Conservation (phyloP, 2,329 filamentous ascomycete species). For the Aspergillus uvarum region DNA sequence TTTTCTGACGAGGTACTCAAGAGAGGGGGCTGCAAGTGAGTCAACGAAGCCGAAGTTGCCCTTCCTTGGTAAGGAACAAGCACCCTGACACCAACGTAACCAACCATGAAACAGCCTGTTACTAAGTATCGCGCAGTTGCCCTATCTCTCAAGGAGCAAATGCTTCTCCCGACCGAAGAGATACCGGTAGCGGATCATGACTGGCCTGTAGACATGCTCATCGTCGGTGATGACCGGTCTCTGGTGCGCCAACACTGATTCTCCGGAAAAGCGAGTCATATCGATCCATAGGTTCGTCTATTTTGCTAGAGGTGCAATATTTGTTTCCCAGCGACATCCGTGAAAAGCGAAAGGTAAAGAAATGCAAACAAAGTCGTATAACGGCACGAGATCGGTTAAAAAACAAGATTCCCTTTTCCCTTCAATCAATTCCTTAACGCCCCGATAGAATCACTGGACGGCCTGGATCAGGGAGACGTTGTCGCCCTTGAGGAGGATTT, state of each 20-base stretch:
- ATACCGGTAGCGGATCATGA: conserved; percentile 77
- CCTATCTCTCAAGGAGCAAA: conserved; percentile 81
- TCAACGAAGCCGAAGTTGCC: conserved; percentile 48
- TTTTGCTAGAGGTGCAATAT: conserved; percentile 19
- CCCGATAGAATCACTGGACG: conserved; percentile 33
- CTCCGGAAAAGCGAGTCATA: conserved; percentile 19
- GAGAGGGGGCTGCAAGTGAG: conserved; percentile 36
- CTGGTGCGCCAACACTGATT: conserved; percentile 32
- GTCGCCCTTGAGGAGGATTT: conserved; percentile 84
- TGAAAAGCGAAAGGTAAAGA: conserved; percentile 17
- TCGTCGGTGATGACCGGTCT: conserved; percentile 68
- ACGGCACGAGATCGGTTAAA: conserved; percentile 7
- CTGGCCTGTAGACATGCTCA: conserved; percentile 73
- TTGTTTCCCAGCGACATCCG: conserved; percentile 18
- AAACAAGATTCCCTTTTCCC: neutral
- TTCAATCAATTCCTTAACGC: conserved; percentile 9
- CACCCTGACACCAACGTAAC: neutral
- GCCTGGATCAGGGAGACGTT: conserved; percentile 79
- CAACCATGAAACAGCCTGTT: conserved; percentile 15
- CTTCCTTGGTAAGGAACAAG: conserved; percentile 55
- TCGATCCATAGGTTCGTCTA: conserved; percentile 21
- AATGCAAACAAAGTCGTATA: conserved; percentile 14
- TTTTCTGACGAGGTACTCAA: conserved; percentile 76
- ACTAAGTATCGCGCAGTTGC: conserved; percentile 58
- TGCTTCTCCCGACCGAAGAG: conserved; percentile 63